Conservation (phyloP, 441 rosid species). For the Aleurites moluccanus region DNA sequence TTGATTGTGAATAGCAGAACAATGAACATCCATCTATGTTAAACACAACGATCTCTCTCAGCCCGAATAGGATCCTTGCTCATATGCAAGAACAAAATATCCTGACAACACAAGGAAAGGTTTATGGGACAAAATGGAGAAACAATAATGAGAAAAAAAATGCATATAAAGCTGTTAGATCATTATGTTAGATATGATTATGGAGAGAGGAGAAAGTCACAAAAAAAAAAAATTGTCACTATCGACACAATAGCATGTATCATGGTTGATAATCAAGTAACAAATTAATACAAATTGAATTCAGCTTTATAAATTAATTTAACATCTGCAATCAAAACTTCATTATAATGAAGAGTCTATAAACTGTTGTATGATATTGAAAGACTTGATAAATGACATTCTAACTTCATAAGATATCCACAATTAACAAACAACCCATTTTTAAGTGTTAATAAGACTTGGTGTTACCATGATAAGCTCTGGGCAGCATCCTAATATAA, state of each 20-base stretch:
- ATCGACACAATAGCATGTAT: no score
- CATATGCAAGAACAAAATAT: conserved; percentile 73
- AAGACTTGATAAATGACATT: not conserved
- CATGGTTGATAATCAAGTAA: not conserved
- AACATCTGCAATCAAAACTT: not conserved
- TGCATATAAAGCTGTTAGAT: not conserved
- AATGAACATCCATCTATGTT: conserved; percentile 52
- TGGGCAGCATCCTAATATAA: no score
- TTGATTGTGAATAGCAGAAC: not conserved
- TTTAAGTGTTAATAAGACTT: not conserved
- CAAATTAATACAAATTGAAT: not conserved
- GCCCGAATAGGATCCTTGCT: conserved; percentile 74
- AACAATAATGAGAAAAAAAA: not conserved
- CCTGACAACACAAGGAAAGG: conserved; percentile 43
- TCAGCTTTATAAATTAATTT: not conserved
- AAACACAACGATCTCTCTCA: conserved; percentile 84
- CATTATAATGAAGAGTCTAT: not conserved
- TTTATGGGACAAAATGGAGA: not conserved
- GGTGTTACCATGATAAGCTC: not conserved
- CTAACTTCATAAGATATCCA: not conserved
- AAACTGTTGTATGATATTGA: not conserved
- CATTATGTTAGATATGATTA: not conserved
- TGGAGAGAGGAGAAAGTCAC: not conserved
- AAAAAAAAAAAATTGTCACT: not conserved
- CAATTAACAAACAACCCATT: not conserved